Evolutionary conservation across 2,329 filamentous ascomycete genomes (phyloP).

Genomic region (Coniochaeta sp.): DNA sequence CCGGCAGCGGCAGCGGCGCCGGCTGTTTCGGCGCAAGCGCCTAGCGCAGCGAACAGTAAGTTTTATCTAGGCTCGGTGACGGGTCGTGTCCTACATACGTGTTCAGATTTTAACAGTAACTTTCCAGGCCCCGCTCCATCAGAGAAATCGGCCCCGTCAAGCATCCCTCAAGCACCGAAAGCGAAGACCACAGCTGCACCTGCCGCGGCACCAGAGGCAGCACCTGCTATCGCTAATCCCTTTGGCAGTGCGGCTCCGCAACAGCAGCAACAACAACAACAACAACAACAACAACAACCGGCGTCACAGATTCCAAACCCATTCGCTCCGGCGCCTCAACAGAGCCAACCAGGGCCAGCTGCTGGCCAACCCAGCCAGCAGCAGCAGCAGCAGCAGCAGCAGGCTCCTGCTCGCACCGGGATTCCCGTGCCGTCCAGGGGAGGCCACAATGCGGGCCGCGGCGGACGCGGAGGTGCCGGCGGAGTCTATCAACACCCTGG

Average conservation of each 20-base stretch:
- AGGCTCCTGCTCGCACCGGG: slow-evolving; percentile 10
- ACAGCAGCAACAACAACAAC: too few relatives aligned
- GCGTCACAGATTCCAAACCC: slow-evolving; percentile 5
- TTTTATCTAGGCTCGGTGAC: neutral
- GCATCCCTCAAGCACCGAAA: slow-evolving; percentile 1
- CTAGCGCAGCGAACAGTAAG: neutral
- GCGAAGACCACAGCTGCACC: slow-evolving; percentile 3
- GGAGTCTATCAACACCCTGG: slow-evolving; percentile 18
- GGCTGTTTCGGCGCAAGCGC: neutral
- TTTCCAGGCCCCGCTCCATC: neutral
- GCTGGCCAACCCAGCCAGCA: slow-evolving; percentile 8
- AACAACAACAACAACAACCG: neutral
- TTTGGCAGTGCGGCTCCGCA: slow-evolving; percentile 10
- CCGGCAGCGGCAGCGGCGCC: slow-evolving; percentile 11
- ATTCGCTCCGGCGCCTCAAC: slow-evolving; percentile 11
- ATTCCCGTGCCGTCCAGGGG: slow-evolving; percentile 16
- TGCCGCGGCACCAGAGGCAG: neutral
- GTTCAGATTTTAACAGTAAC: neutral
- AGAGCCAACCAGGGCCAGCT: slow-evolving; percentile 7
- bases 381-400: slow-evolving; percentile 7
- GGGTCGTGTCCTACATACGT: neutral
- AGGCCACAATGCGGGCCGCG: slow-evolving; percentile 12
- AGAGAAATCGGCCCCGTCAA: neutral
- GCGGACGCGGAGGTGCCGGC: slow-evolving; percentile 9
- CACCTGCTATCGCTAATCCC: slow-evolving; percentile 7